Evolutionary conservation across 495 filamentous ascomycete genomes (phyloP).

Genomic region (Aspergillus diversus): DNA sequence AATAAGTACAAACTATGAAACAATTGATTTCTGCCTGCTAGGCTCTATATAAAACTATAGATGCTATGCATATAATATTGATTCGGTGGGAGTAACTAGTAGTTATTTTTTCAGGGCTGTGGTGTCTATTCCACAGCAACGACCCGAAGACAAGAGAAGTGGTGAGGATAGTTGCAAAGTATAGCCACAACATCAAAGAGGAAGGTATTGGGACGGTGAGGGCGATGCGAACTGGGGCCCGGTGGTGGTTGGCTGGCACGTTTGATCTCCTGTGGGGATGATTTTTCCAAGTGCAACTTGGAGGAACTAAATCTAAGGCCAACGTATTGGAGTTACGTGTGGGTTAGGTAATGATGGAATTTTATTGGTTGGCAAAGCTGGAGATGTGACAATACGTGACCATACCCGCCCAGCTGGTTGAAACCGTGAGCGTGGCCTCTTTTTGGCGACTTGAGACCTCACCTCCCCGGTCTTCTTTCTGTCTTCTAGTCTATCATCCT

Average conservation of each 20-base stretch:
- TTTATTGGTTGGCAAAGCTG: constrained; percentile 17
- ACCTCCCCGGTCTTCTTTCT: constrained; percentile 21
- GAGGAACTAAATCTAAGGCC: neutral
- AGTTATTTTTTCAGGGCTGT: too few species aligned
- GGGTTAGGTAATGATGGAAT: neutral
- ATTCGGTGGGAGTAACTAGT: too few species aligned
- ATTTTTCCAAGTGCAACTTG: neutral
- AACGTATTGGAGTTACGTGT: neutral
- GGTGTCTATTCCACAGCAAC: too few species aligned
- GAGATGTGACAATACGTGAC: constrained; percentile 28
- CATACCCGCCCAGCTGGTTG: constrained; percentile 23
- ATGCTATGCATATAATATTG: neutral
- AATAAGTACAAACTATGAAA: neutral
- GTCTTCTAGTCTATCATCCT: constrained; percentile 16
- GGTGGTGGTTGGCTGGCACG: too few species aligned
- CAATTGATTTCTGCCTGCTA: neutral
- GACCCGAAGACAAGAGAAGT: too few species aligned
- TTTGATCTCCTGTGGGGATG: neutral
- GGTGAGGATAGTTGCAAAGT: too few species aligned
- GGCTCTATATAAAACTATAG: neutral
- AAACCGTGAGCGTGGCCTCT: constrained; percentile 55
- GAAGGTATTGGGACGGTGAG: too few species aligned
- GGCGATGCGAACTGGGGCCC: too few species aligned
- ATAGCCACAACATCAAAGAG: too few species aligned
- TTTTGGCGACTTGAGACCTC: constrained; percentile 40